Evolutionary conservation across 305 asterid genomes (phyloP).

Genomic region (Ilex paraguariensis): DNA sequence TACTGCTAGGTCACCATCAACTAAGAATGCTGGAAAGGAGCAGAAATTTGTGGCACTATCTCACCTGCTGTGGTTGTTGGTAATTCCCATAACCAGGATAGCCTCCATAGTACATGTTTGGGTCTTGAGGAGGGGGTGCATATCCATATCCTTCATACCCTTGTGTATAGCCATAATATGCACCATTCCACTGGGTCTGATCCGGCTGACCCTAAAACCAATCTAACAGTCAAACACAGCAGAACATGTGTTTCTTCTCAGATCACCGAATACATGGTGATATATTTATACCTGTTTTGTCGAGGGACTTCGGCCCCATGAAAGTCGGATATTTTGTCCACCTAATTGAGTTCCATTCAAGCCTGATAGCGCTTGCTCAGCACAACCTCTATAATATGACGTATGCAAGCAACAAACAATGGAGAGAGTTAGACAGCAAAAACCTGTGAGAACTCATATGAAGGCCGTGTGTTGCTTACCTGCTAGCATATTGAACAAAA

Average conservation of each 20-base stretch:
- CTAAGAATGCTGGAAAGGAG: background rate
- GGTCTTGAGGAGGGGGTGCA: conserved; percentile 55
- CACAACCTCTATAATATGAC: background rate
- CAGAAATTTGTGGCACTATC: background rate
- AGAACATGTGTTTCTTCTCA: background rate
- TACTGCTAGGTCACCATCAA: background rate
- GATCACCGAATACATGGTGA: background rate
- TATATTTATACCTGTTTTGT: background rate
- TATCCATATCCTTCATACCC: conserved; percentile 46
- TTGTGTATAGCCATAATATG: conserved; percentile 47
- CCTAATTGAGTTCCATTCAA: conserved; percentile 3
- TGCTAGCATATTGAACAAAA: conserved; percentile 8
- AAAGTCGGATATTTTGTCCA: background rate
- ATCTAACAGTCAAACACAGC: background rate
- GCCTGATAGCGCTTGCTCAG: conserved; percentile 1
- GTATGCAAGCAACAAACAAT: background rate
- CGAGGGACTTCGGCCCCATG: background rate
- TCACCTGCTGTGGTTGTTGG: conserved; percentile 32
- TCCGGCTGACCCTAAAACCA: conserved; percentile 34
- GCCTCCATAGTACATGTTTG: conserved; percentile 47
- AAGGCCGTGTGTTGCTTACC: background rate
- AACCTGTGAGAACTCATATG: background rate
- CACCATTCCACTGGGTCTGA: conserved; percentile 47
- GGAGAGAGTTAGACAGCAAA: background rate
- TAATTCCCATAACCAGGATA: conserved; percentile 55